Evolutionary conservation across 2,329 filamentous ascomycete genomes (phyloP).

Genomic region (Cercospora citrullina): DNA sequence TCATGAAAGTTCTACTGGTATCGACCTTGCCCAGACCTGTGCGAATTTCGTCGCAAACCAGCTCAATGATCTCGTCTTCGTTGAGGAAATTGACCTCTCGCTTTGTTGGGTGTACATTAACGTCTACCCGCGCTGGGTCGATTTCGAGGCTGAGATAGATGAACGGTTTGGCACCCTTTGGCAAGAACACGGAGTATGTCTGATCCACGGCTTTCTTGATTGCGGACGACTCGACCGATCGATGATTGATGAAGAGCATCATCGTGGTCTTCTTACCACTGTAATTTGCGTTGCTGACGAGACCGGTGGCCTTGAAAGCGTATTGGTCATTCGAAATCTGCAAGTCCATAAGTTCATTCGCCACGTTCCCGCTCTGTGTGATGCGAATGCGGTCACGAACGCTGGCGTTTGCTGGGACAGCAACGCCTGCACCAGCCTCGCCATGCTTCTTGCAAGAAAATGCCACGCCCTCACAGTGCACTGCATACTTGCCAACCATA

Average conservation of each 20-base stretch:
- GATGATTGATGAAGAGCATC: conserved; percentile 93
- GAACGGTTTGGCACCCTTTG: conserved; percentile 93
- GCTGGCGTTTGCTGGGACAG: conserved; percentile 71
- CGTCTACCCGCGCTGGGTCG: conserved; percentile 87
- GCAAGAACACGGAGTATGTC: conserved; percentile 81
- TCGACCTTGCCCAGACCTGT: conserved; percentile 81
- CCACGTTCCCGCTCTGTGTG: conserved; percentile 79
- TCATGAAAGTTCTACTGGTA: conserved; percentile 90
- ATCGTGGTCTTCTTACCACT: conserved; percentile 85
- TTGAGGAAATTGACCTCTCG: conserved; percentile 96
- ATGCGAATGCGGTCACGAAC: conserved; percentile 84
- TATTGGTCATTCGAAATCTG: conserved; percentile 70
- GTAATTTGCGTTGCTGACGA: conserved; percentile 91
- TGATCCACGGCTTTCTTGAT: conserved; percentile 92
- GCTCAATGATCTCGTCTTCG: conserved; percentile 91
- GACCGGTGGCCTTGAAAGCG: conserved; percentile 79
- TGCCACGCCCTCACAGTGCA: conserved; percentile 86
- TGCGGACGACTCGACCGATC: conserved; percentile 82
- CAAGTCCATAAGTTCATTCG: conserved; percentile 83
- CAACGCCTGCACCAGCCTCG: conserved; percentile 73
- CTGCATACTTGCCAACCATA: conserved; percentile 86
- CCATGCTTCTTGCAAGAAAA: conserved; percentile 98
- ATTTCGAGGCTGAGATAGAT: conserved; percentile 90
- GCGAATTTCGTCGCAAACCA: conserved; percentile 77
- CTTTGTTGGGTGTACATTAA: conserved; percentile 97